Percentiles rank a stretch among this genome's conserved stretches.
Evolutionary conservation across 257 asterid species (phyloP).

Genomic region (Osmanthus fragrans): DNA sequence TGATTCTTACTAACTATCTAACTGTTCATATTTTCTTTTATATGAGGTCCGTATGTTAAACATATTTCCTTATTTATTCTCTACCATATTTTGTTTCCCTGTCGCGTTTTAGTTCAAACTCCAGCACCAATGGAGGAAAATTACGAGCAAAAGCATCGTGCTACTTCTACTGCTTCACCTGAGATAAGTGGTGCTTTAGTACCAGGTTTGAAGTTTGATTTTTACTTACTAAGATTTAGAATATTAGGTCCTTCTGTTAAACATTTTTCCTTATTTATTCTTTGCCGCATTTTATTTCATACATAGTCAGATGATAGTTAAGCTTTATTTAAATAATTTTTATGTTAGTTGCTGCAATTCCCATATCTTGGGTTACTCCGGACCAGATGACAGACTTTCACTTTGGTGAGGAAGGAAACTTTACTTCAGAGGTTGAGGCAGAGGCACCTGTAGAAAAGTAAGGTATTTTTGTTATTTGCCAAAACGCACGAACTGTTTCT

Average conservation of each 20-base stretch:
- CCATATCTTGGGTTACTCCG: not conserved
- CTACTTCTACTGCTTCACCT: constrained; percentile 13
- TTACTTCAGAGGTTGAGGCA: not conserved
- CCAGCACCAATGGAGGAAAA: constrained; percentile 69
- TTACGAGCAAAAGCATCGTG: constrained; percentile 48
- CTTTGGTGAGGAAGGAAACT: not conserved
- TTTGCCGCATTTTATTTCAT: not conserved
- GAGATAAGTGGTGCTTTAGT: constrained; percentile 20
- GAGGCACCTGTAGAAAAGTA: constrained; percentile 3
- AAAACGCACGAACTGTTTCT: not conserved
- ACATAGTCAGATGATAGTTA: not conserved
- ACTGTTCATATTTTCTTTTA: not conserved
- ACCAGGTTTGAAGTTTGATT: constrained; percentile 9
- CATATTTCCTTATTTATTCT: not conserved
- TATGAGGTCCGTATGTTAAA: not conserved
- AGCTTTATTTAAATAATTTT: not conserved
- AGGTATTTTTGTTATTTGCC: constrained; percentile 21
- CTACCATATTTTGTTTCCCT: not conserved
- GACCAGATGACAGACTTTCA: not conserved
- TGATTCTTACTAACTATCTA: not conserved
- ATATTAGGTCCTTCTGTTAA: not conserved
- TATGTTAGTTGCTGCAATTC: not conserved
- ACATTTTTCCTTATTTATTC: not conserved
- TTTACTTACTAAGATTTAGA: not conserved
- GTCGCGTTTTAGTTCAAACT: constrained; percentile 52